Percentiles rank a stretch among this genome's conserved stretches.
Evolutionary conservation across 1,284 basidiomycete genomes (phyloP).

Genomic region (Irpex sp.): DNA sequence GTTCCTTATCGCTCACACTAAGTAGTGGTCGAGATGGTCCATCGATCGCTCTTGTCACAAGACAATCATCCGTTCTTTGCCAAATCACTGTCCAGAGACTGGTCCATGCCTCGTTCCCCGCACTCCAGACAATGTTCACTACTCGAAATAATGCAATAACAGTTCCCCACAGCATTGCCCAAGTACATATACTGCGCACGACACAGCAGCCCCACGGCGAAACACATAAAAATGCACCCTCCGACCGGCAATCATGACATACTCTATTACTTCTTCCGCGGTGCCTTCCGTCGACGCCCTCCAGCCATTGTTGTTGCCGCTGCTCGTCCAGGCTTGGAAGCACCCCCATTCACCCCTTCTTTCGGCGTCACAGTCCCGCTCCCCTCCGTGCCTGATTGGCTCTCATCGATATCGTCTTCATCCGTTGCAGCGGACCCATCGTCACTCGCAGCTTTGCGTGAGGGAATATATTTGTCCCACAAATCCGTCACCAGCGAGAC

Average conservation of each 20-base stretch:
- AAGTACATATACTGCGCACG: not conserved
- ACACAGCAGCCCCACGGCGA: not conserved
- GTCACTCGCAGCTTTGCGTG: constrained; percentile 14
- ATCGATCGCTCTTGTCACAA: not conserved
- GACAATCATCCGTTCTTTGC: not conserved
- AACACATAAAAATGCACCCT: not conserved
- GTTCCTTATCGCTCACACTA: not conserved
- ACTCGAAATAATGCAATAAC: too few relatives aligned
- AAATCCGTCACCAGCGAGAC: constrained; percentile 31
- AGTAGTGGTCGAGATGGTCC: not conserved
- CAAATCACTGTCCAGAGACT: too few relatives aligned
- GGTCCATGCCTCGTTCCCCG: too few relatives aligned
- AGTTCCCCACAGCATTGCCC: too few relatives aligned
- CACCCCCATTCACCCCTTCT: constrained; percentile 13
- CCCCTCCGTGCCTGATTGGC: constrained; percentile 29
- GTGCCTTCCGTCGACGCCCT: constrained; percentile 53
- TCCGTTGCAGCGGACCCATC: constrained; percentile 18
- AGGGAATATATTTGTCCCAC: constrained; percentile 26
- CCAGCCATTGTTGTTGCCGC: constrained; percentile 44
- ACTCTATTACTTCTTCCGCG: constrained; percentile 32
- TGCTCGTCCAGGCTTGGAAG: constrained; percentile 12
- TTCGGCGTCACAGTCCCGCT: constrained; percentile 38
- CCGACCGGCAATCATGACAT: not conserved
- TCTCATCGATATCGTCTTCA: constrained; percentile 21
- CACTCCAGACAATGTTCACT: too few relatives aligned